Evolutionary conservation across 78 protist genomes (phyloP), one percentile per base, ranked within the genome.

Genomic region (Dictyostelium capitatum): DNA sequence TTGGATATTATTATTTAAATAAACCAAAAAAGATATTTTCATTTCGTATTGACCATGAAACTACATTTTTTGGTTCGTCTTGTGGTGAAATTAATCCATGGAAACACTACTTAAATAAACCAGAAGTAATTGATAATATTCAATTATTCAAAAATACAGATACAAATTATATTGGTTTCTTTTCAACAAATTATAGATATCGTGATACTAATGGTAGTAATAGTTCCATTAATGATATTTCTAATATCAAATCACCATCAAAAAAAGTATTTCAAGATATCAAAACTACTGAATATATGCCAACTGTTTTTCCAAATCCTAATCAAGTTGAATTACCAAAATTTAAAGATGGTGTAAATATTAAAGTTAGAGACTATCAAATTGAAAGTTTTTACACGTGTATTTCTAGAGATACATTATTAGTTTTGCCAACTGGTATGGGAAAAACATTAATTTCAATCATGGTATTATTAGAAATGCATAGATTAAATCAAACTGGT

Each of bases 401-500:
- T 37, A 30, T 64, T 12, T 2, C 41, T 41, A 9, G 32, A 4
- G 65, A 87, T 46, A 87, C 84, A 17, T 12, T 87, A 6, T 28
- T 87, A 4, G 84, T 87, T 6, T 23, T 87, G 12, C 84, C 93
- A 64, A 87, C 93, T 65, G 93, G 93, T 11, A 56, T 87, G 67
- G 67, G 53, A 54, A 79, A 79, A 37, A 79, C 83, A 6, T 56
- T 79, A n/a, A 28, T 79, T 17, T 79, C 83, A 17, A 79, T 79
- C 20, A 28, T 79, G 70, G 23, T 73, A n/a, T 19, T 67, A 19
- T 32, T 56, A 11, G 79, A 69, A 30, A 56, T 79, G 56, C 19
- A 56, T n/a, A 30, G 6, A 10, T 62, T n/a, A 12, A 37, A 37
- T 37, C 43, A 37, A 37, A 37, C 6, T 37, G 28, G 28, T 51